Percentiles rank a stretch among this genome's conserved stretches.
These are phyloP conservation scores for Corchorus capsularis DNA, from an alignment of 345 rosid species.

Conservation along the genomic window DNA sequence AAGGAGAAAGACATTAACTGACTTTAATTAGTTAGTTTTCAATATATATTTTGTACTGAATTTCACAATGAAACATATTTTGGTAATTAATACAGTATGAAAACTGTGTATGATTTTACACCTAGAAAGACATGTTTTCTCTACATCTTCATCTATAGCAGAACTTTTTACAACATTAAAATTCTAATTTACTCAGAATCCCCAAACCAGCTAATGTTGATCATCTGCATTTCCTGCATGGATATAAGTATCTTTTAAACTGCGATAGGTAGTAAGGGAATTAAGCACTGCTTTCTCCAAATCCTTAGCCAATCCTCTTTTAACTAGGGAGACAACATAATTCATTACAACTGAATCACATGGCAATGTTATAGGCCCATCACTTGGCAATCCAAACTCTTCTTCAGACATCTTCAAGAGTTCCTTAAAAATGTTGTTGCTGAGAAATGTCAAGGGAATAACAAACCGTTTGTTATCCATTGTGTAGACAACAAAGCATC, in stretches of 20 bases:
- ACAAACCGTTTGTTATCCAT: conserved; percentile 13
- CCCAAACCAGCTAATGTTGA: neutral
- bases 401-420: conserved; percentile 25
- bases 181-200: neutral
- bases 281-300: neutral
- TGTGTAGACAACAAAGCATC: conserved; percentile 24
- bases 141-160: too few species aligned
- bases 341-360: conserved; percentile 17
- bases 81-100: too few species aligned
- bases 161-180: neutral
- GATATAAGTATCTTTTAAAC: too few species aligned
- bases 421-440: neutral
- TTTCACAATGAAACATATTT: too few species aligned
- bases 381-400: conserved; percentile 17
- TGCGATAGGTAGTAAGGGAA: neutral
- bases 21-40: too few species aligned
- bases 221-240: too few species aligned
- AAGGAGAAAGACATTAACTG: too few species aligned
- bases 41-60: too few species aligned
- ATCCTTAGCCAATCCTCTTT: neutral
- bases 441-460: conserved; percentile 30
- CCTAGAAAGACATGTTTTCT: too few species aligned
- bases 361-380: conserved; percentile 1
- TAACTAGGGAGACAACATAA: neutral
- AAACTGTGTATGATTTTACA: too few species aligned